phyloP scores from a whole-genome alignment of 495 filamentous ascomycete genomes.

The Apodospora peruviana region DNA sequence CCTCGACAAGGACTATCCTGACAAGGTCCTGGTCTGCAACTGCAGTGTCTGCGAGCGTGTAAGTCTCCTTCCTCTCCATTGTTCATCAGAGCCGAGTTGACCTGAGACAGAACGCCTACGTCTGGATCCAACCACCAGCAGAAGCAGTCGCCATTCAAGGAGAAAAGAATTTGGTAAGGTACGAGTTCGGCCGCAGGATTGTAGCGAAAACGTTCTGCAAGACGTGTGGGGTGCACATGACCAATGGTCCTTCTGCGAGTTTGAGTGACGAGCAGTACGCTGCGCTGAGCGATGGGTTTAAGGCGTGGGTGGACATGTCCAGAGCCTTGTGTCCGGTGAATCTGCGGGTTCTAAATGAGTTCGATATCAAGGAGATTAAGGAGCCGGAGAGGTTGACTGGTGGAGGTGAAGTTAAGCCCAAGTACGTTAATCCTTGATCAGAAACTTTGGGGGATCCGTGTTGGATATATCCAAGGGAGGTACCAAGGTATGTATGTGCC shows the following conservation, averaged over 20 bases:
- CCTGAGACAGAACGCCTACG: conserved; percentile 9
- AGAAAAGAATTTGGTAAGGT: conserved; percentile 22
- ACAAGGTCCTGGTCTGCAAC: conserved; percentile 24
- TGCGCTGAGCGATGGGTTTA: conserved; percentile 7
- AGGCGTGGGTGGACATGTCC: conserved; percentile 13
- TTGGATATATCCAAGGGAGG: too few relatives aligned
- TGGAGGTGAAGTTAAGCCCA: conserved; percentile 8
- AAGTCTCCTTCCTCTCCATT: conserved; percentile 9
- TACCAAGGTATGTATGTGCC: too few relatives aligned
- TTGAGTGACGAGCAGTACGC: conserved; percentile 12
- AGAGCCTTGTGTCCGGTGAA: neutral
- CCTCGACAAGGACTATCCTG: conserved; percentile 20
- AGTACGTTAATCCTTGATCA: conserved; percentile 28
- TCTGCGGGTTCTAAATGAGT: conserved; percentile 17
- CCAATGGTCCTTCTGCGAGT: conserved; percentile 7
- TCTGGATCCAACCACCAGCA: conserved; percentile 25
- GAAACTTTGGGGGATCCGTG: neutral
- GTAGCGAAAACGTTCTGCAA: conserved; percentile 35
- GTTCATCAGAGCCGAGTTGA: neutral
- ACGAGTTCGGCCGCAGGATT: conserved; percentile 19
- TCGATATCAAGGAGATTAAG: conserved; percentile 23
- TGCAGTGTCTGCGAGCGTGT: conserved; percentile 38
- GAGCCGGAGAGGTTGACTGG: neutral
- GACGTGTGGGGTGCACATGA: conserved; percentile 30
- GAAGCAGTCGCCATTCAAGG: conserved; percentile 22